These are phyloP conservation scores for Leishmania turanica DNA, from an alignment of 208 protist species.

Conservation along the genomic window DNA sequence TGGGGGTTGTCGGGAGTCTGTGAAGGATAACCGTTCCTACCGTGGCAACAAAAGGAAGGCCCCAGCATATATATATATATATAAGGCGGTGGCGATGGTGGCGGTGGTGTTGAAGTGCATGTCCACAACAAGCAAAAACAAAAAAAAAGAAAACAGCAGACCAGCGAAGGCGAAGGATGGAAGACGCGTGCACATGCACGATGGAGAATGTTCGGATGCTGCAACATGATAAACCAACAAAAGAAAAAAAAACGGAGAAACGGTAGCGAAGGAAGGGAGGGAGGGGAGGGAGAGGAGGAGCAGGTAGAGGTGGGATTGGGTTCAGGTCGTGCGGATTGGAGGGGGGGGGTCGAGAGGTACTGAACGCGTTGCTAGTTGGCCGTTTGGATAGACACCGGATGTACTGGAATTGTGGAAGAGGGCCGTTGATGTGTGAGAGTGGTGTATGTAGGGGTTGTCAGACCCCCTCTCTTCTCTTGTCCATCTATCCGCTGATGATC, in stretches of 20 bases:
- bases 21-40: too few species aligned
- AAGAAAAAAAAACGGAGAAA: not conserved
- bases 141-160: too few species aligned
- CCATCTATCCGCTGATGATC: not conserved
- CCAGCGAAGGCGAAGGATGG: too few species aligned
- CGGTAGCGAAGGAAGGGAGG: not conserved
- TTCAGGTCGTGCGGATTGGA: not conserved
- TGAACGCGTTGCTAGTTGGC: too few species aligned
- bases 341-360: not conserved
- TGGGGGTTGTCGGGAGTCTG: too few species aligned
- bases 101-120: too few species aligned
- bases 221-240: not conserved
- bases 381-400: not conserved
- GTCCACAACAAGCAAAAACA: too few species aligned
- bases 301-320: not conserved
- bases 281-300: not conserved
- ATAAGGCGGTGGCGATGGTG: too few species aligned
- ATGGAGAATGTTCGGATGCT: too few species aligned
- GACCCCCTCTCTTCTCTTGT: not conserved
- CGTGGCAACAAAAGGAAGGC: too few species aligned
- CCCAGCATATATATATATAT: too few species aligned
- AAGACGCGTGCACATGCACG: too few species aligned
- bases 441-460: not conserved
- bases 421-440: not conserved
- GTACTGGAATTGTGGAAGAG: not conserved